phyloP scores from a whole-genome alignment of 257 asterid species.

The Gentiana dahurica region DNA sequence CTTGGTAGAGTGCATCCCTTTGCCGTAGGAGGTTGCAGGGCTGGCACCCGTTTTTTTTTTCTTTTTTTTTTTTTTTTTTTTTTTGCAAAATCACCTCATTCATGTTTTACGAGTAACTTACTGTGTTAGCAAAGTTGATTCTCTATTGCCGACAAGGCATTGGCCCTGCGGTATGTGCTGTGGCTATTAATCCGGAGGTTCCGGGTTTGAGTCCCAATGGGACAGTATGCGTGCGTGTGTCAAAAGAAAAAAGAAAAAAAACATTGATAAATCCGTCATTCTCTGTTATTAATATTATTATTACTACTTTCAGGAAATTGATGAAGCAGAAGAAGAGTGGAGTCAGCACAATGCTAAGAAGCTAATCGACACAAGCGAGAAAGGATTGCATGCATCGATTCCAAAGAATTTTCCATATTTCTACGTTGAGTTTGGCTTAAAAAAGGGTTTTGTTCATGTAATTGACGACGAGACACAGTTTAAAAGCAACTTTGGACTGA shows the following conservation, averaged over 20 bases:
- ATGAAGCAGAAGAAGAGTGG: slow-evolving; percentile 98
- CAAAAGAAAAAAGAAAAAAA: no score
- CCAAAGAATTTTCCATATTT: slow-evolving; percentile 92
- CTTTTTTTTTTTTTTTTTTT: slow-evolving; percentile 11
- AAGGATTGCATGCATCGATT: slow-evolving; percentile 74
- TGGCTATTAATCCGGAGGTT: no score
- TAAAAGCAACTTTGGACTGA: slow-evolving; percentile 69
- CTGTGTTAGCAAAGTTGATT: no score
- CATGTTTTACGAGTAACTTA: no score
- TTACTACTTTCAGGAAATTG: slow-evolving; percentile 52
- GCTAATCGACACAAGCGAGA: slow-evolving; percentile 81
- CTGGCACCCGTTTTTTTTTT: slow-evolving; percentile 89
- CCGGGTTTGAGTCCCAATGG: no score
- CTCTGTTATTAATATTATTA: no score
- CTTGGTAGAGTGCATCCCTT: slow-evolving; percentile 64
- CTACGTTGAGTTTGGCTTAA: slow-evolving; percentile 84
- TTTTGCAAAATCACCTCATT: no score
- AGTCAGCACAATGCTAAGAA: slow-evolving; percentile 95
- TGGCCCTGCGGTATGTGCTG: no score
- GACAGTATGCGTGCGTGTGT: no score
- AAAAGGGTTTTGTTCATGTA: slow-evolving; percentile 85
- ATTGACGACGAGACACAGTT: slow-evolving; percentile 75
- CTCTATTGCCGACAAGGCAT: no score
- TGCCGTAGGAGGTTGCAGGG: slow-evolving; percentile 67
- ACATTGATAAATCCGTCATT: no score